phyloP scores from a whole-genome alignment of 805 yeast genomes.

The Teunomyces aglyptinius region DNA sequence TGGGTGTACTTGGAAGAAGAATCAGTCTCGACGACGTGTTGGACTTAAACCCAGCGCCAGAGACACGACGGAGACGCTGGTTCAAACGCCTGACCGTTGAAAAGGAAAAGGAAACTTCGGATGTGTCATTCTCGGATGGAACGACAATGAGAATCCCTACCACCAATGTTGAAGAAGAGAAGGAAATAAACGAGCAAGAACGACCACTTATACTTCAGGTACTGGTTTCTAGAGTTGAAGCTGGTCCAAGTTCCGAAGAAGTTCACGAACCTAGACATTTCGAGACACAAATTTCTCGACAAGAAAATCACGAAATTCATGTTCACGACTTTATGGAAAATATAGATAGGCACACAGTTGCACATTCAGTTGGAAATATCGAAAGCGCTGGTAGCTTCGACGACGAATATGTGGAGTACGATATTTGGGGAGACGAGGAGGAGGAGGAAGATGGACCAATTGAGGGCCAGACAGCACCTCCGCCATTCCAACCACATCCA shows the following conservation, averaged over 20 bases:
- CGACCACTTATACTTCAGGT: background rate
- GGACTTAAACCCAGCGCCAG: conserved; percentile 11
- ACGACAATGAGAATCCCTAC: background rate
- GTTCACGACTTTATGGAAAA: background rate
- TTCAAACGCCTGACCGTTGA: background rate
- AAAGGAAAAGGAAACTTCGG: background rate
- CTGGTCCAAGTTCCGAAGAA: background rate
- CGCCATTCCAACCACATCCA: conserved; percentile 45
- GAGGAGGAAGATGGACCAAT: conserved; percentile 10
- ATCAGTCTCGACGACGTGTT: conserved; percentile 45
- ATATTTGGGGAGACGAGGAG: conserved; percentile 17
- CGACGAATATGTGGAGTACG: conserved; percentile 27
- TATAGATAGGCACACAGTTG: background rate
- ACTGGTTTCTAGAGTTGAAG: background rate
- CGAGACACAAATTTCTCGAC: background rate
- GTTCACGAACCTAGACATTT: background rate
- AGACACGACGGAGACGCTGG: conserved; percentile 1
- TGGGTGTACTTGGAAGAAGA: conserved; percentile 63
- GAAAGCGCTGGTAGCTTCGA: conserved; percentile 17
- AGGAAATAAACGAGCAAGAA: background rate
- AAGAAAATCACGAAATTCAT: background rate
- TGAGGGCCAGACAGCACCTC: conserved; percentile 24
- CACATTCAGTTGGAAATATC: background rate
- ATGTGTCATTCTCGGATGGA: background rate
- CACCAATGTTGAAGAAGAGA: background rate